Evolutionary conservation across 2,329 filamentous ascomycete genomes (phyloP), one percentile per base, ranked within the genome.

Genomic region (Botryosphaeria dothidea): DNA sequence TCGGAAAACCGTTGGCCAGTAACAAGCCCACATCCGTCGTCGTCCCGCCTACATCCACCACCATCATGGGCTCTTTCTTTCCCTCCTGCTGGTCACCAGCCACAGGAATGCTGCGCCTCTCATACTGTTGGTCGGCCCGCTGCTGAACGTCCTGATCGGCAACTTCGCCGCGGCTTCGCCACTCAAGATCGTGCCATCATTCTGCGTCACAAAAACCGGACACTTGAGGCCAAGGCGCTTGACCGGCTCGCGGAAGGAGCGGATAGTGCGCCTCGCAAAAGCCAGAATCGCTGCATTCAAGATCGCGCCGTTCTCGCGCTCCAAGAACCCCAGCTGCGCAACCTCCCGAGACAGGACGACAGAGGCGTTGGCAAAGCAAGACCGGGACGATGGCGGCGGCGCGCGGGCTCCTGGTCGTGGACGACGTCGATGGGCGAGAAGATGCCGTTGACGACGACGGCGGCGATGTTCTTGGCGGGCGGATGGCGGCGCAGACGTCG

Each of bases 11-110:
- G 56, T 83, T 88, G 0, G 83, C 80, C 4, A 87, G 78, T 3
- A 90, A 72, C 0, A 88, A 76, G 0, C 88, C 86, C 11, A 88
- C 84, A 67, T 90, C 88, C 0, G 85, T 85, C 0, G 88, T 90
- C 0, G 88, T 90, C 1, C 88, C 88, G 0, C 88, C 88, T 65
- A 90, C 86, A 68, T 90, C 88, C 1, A 89, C 83, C 0, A 90
- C 86, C 69, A 75, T 25, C 69, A 73, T 38, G 69, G 74, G 57
- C 17, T 64, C 62, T 72, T 67, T 7, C 69, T 70, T 31, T 17
- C 11, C 56, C 5, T 21, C 58, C 49, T 29, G 8, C 21, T 72
- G 67, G 21, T 74, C 70, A 2, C 69, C 71, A 2, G 34, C 34
- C 48, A 83, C 81, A 91, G 75, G 64, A 88, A 89, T 0, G 87